Base-by-base conservation (phyloP, 2,329 filamentous ascomycete species). In the Beauveria brongniartii region DNA sequence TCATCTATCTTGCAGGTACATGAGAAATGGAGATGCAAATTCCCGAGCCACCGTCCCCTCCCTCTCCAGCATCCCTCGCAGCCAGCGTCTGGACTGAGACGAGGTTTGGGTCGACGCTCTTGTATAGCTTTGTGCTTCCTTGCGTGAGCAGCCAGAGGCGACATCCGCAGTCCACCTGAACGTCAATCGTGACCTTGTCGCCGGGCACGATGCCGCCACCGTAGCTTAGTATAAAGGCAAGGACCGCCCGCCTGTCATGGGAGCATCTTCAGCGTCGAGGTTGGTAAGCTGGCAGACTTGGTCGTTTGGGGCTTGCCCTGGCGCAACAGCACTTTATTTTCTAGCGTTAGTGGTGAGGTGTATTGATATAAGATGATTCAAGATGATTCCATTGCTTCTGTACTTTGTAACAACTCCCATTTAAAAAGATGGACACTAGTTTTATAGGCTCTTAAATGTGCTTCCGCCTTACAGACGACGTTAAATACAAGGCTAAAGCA, bases 71-170 rank as follows among this genome's bases (percentile, higher is more conserved):
- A 95, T 87, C 9, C 77, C 79, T 18, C 83, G 82, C 62, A 95
- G 77, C 89, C 91, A 96, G 41, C 80, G 74, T 64, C 88, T 87
- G 84, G 22, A 77, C 73, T 2, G 83, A 85, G 54, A 80, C 69
- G 6, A 79, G 72, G 44, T 79, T 74, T 37, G 73, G 74, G 62
- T 75, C 73, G 60, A 80, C 70, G 2, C 89, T 87, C 70, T 91
- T 92, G 80, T 93, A 96, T 67, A 96, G 86, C 75, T 96, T 96
- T 61, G 91, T 96, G 74, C 89, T 90, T 59, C 91, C 91, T 78
- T 84, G 82, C 2, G 82, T 84, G 61, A 80, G 79, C 34, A 84
- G 73, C 66, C 76, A 81, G 48, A 95, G 81, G 61, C 85, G 84
- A 5, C 89, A 86, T 2, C 75, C 72, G 4, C 78, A 67, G 16